phyloP scores from a whole-genome alignment of 495 filamentous ascomycete genomes.

The Penicillium odoratum region DNA sequence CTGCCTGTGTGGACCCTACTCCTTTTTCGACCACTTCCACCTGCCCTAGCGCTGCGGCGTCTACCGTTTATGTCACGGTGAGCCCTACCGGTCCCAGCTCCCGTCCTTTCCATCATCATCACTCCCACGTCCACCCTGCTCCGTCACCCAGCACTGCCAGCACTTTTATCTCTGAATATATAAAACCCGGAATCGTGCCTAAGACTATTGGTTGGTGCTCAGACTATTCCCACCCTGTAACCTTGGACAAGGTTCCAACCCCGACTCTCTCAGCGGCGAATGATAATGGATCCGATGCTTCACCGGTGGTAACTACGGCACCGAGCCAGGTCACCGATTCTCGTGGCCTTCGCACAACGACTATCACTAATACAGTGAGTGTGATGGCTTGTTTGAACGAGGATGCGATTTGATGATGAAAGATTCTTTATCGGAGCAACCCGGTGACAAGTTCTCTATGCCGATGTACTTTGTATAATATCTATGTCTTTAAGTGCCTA shows the following conservation, averaged over 20 bases:
- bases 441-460: not conserved
- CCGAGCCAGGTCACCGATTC: not conserved
- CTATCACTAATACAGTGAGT: conserved; percentile 7
- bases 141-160: conserved; percentile 13
- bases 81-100: conserved; percentile 23
- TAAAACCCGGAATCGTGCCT: conserved; percentile 28
- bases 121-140: not conserved
- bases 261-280: conserved; percentile 7
- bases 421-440: not conserved
- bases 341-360: not conserved
- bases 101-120: conserved; percentile 13
- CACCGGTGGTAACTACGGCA: not conserved
- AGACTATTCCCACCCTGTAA: conserved; percentile 31
- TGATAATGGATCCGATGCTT: not conserved
- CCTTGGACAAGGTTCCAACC: conserved; percentile 19
- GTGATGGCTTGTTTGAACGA: not conserved
- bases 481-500: not conserved
- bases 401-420: not conserved
- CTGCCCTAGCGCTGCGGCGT: conserved; percentile 11
- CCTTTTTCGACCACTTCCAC: conserved; percentile 2
- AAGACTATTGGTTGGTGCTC: conserved; percentile 30
- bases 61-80: conserved; percentile 30
- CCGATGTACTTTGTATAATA: not conserved
- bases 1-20: conserved; percentile 5
- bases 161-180: conserved; percentile 11